phyloP scores from a whole-genome alignment of 257 asterid species.

The Dorcoceras hygrometricum region DNA sequence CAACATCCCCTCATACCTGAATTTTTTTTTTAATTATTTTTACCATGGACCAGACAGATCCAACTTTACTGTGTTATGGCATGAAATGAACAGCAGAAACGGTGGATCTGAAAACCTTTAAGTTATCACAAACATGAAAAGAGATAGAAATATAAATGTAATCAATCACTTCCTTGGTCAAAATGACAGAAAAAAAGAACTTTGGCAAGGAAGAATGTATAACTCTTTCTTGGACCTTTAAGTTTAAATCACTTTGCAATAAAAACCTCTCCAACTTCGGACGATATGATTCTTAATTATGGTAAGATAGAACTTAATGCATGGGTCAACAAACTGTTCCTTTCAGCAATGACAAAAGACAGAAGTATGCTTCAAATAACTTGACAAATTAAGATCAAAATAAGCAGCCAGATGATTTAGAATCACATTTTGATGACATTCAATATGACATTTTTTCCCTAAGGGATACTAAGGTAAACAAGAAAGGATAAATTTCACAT shows the following conservation, averaged over 20 bases:
- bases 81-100: not conserved
- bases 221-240: not conserved
- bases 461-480: not conserved
- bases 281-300: not conserved
- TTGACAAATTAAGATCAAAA: not conserved
- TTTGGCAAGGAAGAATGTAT: too few species aligned
- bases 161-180: not conserved
- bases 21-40: too few species aligned
- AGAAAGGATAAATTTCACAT: constrained; percentile 3
- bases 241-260: too few species aligned
- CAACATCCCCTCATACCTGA: not conserved
- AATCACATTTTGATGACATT: not conserved
- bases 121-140: not conserved
- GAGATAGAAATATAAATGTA: not conserved
- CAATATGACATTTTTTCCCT: not conserved
- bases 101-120: not conserved
- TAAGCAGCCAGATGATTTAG: not conserved
- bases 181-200: not conserved
- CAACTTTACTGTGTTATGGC: not conserved
- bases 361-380: not conserved
- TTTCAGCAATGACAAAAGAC: not conserved
- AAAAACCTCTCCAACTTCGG: not conserved
- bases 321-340: not conserved
- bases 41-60: too few species aligned
- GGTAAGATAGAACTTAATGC: not conserved